Evolutionary conservation across 495 filamentous ascomycete genomes (phyloP).

Genomic region (Annulohypoxylon moriforme): DNA sequence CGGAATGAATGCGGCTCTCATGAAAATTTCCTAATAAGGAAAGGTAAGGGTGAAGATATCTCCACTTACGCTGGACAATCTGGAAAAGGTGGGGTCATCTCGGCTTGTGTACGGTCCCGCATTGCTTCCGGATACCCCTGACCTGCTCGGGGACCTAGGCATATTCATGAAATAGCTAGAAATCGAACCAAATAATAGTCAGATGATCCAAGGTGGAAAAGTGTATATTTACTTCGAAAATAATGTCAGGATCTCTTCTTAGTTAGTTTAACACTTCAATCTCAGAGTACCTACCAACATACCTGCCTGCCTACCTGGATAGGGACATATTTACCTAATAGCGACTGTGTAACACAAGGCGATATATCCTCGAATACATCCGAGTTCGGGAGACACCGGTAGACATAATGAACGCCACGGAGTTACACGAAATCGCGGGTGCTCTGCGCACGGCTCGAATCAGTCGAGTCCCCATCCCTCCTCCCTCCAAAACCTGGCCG

Average conservation of each 20-base stretch:
- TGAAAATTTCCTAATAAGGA: background rate
- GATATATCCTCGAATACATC: background rate
- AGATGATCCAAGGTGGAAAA: background rate
- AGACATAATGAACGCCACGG: background rate
- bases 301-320: too few relatives aligned
- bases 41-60: slow-evolving; percentile 1
- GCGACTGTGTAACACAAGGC: background rate
- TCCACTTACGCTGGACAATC: background rate
- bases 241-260: background rate
- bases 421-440: slow-evolving; percentile 4
- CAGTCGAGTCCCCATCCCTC: background rate
- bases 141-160: background rate
- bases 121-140: background rate
- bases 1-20: background rate
- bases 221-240: background rate
- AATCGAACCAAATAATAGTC: background rate
- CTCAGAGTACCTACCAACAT: background rate
- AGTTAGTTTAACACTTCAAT: background rate
- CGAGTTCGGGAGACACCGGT: background rate
- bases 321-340: too few relatives aligned
- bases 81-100: too few relatives aligned
- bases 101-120: too few relatives aligned
- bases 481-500: slow-evolving; percentile 4
- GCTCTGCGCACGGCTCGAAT: background rate
- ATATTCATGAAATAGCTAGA: background rate